A percentile compares a stretch with the other conserved stretches of the same genome.
Conservation (phyloP, 1,284 basidiomycete species). For the Ceratobasidium sp. region DNA sequence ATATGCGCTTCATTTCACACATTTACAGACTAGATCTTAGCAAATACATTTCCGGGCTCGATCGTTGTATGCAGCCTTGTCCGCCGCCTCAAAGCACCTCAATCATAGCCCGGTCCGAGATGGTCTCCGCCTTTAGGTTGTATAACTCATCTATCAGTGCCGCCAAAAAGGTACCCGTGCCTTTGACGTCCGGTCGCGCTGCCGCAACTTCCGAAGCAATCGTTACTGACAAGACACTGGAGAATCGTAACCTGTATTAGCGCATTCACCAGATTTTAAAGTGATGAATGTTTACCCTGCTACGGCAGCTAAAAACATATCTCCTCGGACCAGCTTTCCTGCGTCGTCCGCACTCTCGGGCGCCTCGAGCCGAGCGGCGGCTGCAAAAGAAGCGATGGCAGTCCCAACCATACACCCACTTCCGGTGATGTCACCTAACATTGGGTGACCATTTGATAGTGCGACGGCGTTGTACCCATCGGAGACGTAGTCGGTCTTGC, state of each 20-base stretch:
- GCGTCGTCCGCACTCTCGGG: constrained; percentile 48
- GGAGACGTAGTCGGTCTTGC: constrained; percentile 85
- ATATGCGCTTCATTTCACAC: not conserved
- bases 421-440: constrained; percentile 86
- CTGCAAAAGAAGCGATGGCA: constrained; percentile 79
- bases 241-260: constrained; percentile 17
- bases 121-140: constrained; percentile 66
- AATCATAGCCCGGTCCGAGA: constrained; percentile 64
- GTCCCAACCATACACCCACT: constrained; percentile 91
- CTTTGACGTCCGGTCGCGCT: constrained; percentile 72
- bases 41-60: not conserved
- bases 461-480: constrained; percentile 78
- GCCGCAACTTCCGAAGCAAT: constrained; percentile 87
- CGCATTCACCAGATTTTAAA: not conserved
- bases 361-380: constrained; percentile 65
- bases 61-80: no score
- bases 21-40: not conserved
- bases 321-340: constrained; percentile 68
- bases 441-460: constrained; percentile 78
- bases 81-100: constrained; percentile 56
- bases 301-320: constrained; percentile 78
- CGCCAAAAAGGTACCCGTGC: constrained; percentile 88
- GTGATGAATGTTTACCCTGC: constrained; percentile 70
- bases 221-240: constrained; percentile 81
- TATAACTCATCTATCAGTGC: constrained; percentile 87